A percentile compares a stretch with the other conserved stretches of the same genome.
phyloP scores from a whole-genome alignment of 768 basidiomycete genomes.

The Lactarius vividus region DNA sequence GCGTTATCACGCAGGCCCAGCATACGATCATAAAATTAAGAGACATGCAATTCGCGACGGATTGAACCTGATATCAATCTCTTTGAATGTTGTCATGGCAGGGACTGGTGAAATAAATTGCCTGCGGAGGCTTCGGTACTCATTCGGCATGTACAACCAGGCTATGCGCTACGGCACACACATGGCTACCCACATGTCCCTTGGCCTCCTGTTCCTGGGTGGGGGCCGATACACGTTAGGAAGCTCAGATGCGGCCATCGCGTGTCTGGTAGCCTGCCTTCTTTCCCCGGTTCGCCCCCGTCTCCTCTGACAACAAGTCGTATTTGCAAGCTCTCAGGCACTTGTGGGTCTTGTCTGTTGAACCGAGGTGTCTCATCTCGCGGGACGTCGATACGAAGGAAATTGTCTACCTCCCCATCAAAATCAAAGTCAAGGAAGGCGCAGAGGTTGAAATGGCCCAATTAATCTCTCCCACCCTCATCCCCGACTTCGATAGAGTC shows the following conservation, averaged over 20 bases:
- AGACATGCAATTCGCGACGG: slow-evolving; percentile 85
- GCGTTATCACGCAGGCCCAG: slow-evolving; percentile 47
- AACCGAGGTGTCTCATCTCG: slow-evolving; percentile 89
- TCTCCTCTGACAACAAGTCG: slow-evolving; percentile 82
- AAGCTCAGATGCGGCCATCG: slow-evolving; percentile 88
- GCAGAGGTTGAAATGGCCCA: slow-evolving; percentile 62
- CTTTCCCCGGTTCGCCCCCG: slow-evolving; percentile 82
- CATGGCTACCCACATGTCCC: slow-evolving; percentile 83
- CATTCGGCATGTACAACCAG: slow-evolving; percentile 81
- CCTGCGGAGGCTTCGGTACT: slow-evolving; percentile 79
- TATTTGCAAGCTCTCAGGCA: slow-evolving; percentile 93
- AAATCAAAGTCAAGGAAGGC: slow-evolving; percentile 74
- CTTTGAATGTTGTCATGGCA: slow-evolving; percentile 93
- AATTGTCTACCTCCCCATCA: slow-evolving; percentile 89
- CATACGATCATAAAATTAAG: slow-evolving; percentile 87
- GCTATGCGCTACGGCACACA: slow-evolving; percentile 83
- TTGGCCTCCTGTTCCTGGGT: slow-evolving; percentile 91
- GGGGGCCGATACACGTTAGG: slow-evolving; percentile 91
- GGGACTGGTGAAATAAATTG: slow-evolving; percentile 94
- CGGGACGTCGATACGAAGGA: slow-evolving; percentile 90
- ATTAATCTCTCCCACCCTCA: slow-evolving; percentile 88
- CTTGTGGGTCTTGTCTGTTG: slow-evolving; percentile 93
- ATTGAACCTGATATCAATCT: slow-evolving; percentile 80
- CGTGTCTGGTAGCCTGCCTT: slow-evolving; percentile 86
- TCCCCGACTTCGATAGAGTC: slow-evolving; percentile 83